Conservation (phyloP, 805 yeast species). For the Starmerella bombi region DNA sequence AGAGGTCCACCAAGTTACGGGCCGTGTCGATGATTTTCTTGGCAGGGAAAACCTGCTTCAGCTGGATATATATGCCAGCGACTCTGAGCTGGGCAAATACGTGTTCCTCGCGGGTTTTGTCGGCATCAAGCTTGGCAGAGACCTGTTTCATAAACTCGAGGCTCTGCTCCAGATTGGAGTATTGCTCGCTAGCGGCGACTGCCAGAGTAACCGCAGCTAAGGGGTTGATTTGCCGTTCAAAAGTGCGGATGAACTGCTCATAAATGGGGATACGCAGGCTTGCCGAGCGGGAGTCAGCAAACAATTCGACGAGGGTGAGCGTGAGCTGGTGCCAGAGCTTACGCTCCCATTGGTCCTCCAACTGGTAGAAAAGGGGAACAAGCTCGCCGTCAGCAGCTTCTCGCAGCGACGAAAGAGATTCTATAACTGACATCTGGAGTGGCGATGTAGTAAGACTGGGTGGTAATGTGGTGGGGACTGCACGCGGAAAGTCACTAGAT, state of each 20-base stretch:
- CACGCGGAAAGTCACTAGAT: no score
- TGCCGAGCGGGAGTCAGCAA: slow-evolving; percentile 38
- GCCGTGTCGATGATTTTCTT: slow-evolving; percentile 54
- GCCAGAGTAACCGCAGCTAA: slow-evolving; percentile 67
- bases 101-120: slow-evolving; percentile 28
- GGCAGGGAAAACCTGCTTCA: slow-evolving; percentile 45
- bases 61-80: slow-evolving; percentile 52
- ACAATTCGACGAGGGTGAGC: slow-evolving; percentile 47
- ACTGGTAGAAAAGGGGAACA: slow-evolving; percentile 44
- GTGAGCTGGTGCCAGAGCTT: slow-evolving; percentile 94
- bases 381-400: slow-evolving; percentile 54
- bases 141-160: slow-evolving; percentile 36
- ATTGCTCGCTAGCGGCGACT: slow-evolving; percentile 38
- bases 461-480: no score
- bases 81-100: slow-evolving; percentile 54
- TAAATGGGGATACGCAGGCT: slow-evolving; percentile 53
- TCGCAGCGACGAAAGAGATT: slow-evolving; percentile 34
- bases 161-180: slow-evolving; percentile 35
- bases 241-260: slow-evolving; percentile 52
- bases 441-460: no score
- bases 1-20: slow-evolving; percentile 42
- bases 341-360: slow-evolving; percentile 78
- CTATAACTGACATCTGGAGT: background rate
- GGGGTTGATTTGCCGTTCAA: slow-evolving; percentile 61
- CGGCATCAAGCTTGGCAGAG: slow-evolving; percentile 35